Conservation (phyloP, 225 moss, liverwort and hornwort genomes). For the Sphagnum tenellum region DNA sequence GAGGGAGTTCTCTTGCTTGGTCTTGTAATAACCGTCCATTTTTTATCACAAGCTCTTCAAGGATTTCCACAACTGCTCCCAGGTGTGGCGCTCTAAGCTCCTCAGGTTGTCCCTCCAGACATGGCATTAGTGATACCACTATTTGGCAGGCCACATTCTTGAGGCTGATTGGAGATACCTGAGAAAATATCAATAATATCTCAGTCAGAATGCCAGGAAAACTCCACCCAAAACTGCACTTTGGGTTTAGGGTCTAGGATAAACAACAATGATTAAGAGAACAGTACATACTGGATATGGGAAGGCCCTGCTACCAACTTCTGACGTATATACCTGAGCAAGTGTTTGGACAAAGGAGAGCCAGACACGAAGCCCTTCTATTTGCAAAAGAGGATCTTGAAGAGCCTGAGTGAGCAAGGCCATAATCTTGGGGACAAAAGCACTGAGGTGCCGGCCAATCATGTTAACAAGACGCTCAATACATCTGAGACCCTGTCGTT, state of each 20-base stretch:
- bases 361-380: constrained; percentile 88
- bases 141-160: constrained; percentile 96
- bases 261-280: too few relatives aligned
- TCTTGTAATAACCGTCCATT: constrained; percentile 65
- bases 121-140: constrained; percentile 89
- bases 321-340: constrained; percentile 32
- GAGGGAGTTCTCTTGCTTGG: constrained; percentile 86
- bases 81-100: constrained; percentile 46
- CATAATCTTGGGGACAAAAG: constrained; percentile 98
- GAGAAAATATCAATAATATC: constrained; percentile 6
- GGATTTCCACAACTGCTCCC: constrained; percentile 69
- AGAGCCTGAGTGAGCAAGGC: constrained; percentile 88
- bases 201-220: too few relatives aligned
- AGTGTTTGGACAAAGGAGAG: constrained; percentile 87
- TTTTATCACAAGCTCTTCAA: constrained; percentile 87
- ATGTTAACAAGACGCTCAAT: constrained; percentile 84
- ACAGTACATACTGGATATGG: too few relatives aligned
- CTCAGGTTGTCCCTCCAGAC: constrained; percentile 70
- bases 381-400: constrained; percentile 66
- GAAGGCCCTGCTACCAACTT: too few relatives aligned
- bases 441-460: constrained; percentile 83
- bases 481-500: constrained; percentile 85
- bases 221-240: too few relatives aligned
- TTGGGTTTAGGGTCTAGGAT: too few relatives aligned
- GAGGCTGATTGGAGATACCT: constrained; percentile 73